Evolutionary conservation across 805 yeast genomes (phyloP).

Genomic region (Komagataella ulmi): DNA sequence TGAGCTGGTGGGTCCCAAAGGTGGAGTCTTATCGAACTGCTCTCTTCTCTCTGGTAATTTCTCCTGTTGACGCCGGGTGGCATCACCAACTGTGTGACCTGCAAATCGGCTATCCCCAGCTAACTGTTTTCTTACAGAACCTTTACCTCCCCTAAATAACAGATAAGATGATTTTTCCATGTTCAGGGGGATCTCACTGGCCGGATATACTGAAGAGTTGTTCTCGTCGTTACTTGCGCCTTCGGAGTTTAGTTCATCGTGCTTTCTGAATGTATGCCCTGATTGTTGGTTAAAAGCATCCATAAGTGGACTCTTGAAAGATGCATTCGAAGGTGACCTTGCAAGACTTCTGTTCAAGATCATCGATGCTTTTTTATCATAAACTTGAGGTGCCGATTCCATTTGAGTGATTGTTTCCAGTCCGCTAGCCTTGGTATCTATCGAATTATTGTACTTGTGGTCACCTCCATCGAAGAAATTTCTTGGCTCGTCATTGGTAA

Average conservation of each 20-base stretch:
- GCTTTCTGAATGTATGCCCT: neutral
- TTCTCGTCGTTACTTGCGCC: neutral
- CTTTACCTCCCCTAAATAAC: neutral
- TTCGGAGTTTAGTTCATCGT: neutral
- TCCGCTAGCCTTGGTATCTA: conserved; percentile 44
- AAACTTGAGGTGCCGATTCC: conserved; percentile 65
- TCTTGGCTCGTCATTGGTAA: conserved; percentile 45
- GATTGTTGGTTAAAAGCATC: conserved; percentile 20
- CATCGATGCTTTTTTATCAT: conserved; percentile 69
- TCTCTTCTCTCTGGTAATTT: neutral
- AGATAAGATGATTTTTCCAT: neutral
- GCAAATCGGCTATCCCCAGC: neutral
- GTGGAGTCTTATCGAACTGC: neutral
- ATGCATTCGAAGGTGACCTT: conserved; percentile 56
- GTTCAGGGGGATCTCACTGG: neutral
- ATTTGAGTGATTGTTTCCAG: conserved; percentile 33
- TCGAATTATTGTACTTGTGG: conserved; percentile 37
- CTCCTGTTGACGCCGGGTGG: neutral
- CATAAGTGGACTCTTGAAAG: conserved; percentile 65
- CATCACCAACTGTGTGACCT: neutral
- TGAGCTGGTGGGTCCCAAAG: neutral
- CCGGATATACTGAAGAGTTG: neutral
- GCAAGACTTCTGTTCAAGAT: conserved; percentile 63
- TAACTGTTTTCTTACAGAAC: neutral
- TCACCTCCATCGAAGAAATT: conserved; percentile 10